A percentile compares a stretch with the other conserved stretches of the same genome.
Evolutionary conservation across 2,329 filamentous ascomycete species (phyloP).

Genomic region (Xylariaceae sp.): DNA sequence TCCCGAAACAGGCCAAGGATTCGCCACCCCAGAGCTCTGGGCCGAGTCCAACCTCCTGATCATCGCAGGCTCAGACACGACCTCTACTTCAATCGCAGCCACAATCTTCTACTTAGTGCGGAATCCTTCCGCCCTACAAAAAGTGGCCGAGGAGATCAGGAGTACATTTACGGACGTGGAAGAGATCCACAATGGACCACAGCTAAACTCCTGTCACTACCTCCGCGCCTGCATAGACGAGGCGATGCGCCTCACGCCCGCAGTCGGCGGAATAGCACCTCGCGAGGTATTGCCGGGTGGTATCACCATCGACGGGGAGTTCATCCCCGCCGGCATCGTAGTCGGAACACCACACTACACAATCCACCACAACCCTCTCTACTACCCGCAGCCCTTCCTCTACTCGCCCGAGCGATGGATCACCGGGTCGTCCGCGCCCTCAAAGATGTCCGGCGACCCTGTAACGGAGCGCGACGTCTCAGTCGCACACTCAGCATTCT

Average conservation of each 20-base stretch:
- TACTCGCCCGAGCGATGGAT: constrained; percentile 66
- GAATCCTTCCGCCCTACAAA: constrained; percentile 43
- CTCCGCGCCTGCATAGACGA: constrained; percentile 63
- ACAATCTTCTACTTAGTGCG: constrained; percentile 61
- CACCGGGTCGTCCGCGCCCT: constrained; percentile 34
- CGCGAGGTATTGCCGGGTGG: constrained; percentile 57
- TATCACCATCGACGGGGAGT: constrained; percentile 49
- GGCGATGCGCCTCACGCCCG: constrained; percentile 60
- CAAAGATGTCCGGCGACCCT: constrained; percentile 32
- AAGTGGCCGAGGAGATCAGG: constrained; percentile 50
- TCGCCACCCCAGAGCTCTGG: constrained; percentile 64
- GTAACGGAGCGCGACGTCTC: constrained; percentile 49
- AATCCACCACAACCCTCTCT: constrained; percentile 62
- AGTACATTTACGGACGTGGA: constrained; percentile 47
- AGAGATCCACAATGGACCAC: constrained; percentile 50
- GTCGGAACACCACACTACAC: constrained; percentile 65
- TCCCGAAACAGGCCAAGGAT: constrained; percentile 65
- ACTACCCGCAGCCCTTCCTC: constrained; percentile 56
- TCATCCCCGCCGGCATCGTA: constrained; percentile 55
- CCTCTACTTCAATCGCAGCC: constrained; percentile 62
- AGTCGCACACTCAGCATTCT: constrained; percentile 64
- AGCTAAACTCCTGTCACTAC: constrained; percentile 51
- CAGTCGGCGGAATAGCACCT: constrained; percentile 56
- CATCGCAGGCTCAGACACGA: constrained; percentile 69
- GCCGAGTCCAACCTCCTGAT: constrained; percentile 68